phyloP scores from a whole-genome alignment of 1,284 basidiomycete species.

The Puccinia triticina region DNA sequence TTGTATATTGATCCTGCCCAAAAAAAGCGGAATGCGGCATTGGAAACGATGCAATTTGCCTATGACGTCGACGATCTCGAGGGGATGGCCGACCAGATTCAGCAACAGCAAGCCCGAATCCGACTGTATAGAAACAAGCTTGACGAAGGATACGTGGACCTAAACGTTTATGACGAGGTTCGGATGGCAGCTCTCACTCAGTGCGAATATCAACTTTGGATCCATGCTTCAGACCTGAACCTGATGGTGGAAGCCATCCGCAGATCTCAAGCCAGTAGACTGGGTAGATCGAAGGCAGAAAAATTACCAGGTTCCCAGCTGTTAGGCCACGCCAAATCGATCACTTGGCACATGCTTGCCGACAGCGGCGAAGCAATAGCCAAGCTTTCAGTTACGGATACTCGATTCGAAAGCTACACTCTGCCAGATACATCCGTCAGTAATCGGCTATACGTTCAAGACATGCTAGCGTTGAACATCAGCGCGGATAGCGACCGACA shows the following conservation, averaged over 20 bases:
- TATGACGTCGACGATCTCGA: constrained; percentile 51
- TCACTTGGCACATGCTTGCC: constrained; percentile 93
- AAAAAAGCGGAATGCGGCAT: constrained; percentile 72
- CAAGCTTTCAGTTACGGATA: constrained; percentile 79
- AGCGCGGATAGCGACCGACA: constrained; percentile 70
- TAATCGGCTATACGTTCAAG: constrained; percentile 75
- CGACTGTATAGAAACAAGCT: constrained; percentile 39
- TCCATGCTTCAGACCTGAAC: constrained; percentile 78
- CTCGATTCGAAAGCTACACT: constrained; percentile 81
- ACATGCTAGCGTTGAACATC: constrained; percentile 82
- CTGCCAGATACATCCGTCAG: constrained; percentile 85
- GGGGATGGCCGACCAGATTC: constrained; percentile 51
- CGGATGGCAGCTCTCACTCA: constrained; percentile 67
- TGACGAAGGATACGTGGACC: constrained; percentile 53
- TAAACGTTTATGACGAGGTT: constrained; percentile 64
- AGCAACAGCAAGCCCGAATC: constrained; percentile 47
- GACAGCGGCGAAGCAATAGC: constrained; percentile 74
- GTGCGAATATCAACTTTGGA: constrained; percentile 73
- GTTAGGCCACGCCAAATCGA: constrained; percentile 79
- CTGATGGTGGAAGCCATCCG: constrained; percentile 88
- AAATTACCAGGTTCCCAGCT: constrained; percentile 72
- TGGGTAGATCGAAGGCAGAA: constrained; percentile 69
- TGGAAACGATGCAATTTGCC: constrained; percentile 78
- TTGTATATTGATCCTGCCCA: constrained; percentile 85
- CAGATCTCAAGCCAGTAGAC: constrained; percentile 69